A percentile compares a stretch with the other conserved stretches of the same genome.
These are phyloP conservation scores for Backusella tuberculispora DNA, from an alignment of 192 early-diverging fungal genomes.

Conservation along the genomic window DNA sequence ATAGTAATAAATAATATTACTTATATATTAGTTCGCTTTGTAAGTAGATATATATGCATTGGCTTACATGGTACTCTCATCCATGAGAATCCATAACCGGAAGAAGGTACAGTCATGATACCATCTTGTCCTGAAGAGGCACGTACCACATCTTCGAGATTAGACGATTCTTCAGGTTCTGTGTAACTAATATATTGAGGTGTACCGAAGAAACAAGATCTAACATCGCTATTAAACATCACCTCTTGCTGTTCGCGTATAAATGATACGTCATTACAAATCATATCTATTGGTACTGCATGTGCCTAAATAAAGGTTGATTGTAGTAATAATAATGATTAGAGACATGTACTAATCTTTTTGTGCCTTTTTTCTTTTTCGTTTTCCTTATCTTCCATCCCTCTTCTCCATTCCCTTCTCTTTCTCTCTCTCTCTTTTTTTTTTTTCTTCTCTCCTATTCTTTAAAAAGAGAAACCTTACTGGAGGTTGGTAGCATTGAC, in stretches of 20 bases:
- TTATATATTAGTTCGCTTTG: neutral
- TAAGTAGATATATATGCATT: neutral
- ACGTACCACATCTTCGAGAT: constrained; percentile 7
- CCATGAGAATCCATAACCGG: constrained; percentile 58
- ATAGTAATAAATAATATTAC: neutral
- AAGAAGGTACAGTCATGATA: constrained; percentile 47
- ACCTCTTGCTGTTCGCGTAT: constrained; percentile 52
- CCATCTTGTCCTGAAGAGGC: constrained; percentile 40
- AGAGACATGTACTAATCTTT: neutral
- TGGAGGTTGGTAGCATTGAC: constrained; percentile 43
- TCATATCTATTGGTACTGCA: constrained; percentile 63
- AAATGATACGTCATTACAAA: constrained; percentile 68
- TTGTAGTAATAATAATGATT: neutral
- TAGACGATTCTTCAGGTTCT: constrained; percentile 11
- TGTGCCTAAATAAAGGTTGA: constrained; percentile 42
- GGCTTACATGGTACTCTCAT: constrained; percentile 68
- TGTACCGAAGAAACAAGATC: constrained; percentile 47
- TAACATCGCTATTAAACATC: constrained; percentile 48
- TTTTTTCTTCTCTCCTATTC: neutral
- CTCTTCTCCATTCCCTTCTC: constrained; percentile 15
- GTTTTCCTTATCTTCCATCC: neutral
- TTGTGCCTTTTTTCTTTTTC: constrained; percentile 49
- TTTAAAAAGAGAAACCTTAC: constrained; percentile 21
- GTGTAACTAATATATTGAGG: constrained; percentile 35
- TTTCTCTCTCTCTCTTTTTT: constrained; percentile 49